These are phyloP conservation scores for Plasmopara viticola DNA, from an alignment of 352 stramenopile species.

Conservation along the genomic window DNA sequence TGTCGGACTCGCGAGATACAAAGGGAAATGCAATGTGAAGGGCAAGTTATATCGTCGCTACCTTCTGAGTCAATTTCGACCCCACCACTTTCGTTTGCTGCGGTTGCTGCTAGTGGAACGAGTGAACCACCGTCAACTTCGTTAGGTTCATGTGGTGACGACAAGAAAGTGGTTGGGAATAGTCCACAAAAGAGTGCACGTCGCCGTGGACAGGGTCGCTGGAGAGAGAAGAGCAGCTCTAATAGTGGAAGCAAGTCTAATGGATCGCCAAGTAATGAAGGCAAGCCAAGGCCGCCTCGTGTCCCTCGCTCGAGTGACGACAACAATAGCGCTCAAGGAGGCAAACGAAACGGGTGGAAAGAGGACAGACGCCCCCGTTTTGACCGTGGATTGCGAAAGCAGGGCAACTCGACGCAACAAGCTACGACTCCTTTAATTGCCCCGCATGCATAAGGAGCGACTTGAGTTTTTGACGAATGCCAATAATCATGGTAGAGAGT, in stretches of 20 bases:
- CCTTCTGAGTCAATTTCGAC: constrained; percentile 19
- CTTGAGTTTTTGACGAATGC: not conserved
- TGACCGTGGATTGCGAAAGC: constrained; percentile 36
- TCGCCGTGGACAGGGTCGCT: constrained; percentile 31
- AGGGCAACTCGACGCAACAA: constrained; percentile 19
- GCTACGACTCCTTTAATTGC: constrained; percentile 23
- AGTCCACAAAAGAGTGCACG: constrained; percentile 28
- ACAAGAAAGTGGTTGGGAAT: constrained; percentile 22
- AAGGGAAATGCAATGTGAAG: constrained; percentile 12
- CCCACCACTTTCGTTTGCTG: constrained; percentile 49
- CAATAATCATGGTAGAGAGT: not conserved
- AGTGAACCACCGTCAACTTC: constrained; percentile 22
- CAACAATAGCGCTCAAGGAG: constrained; percentile 14
- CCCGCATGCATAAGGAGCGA: constrained; percentile 23
- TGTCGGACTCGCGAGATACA: constrained; percentile 4
- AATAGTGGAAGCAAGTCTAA: constrained; percentile 28
- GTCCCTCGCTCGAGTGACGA: constrained; percentile 25
- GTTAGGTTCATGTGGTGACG: constrained; percentile 14
- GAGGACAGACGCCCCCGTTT: constrained; percentile 34
- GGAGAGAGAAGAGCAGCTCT: constrained; percentile 35
- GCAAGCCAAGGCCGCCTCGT: constrained; percentile 32
- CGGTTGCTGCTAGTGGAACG: constrained; percentile 22
- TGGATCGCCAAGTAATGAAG: constrained; percentile 17
- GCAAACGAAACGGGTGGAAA: constrained; percentile 24
- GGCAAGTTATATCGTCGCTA: constrained; percentile 5